Base-by-base conservation (phyloP, 371 early-diverging fungal species). In the Mortierella sp. region DNA sequence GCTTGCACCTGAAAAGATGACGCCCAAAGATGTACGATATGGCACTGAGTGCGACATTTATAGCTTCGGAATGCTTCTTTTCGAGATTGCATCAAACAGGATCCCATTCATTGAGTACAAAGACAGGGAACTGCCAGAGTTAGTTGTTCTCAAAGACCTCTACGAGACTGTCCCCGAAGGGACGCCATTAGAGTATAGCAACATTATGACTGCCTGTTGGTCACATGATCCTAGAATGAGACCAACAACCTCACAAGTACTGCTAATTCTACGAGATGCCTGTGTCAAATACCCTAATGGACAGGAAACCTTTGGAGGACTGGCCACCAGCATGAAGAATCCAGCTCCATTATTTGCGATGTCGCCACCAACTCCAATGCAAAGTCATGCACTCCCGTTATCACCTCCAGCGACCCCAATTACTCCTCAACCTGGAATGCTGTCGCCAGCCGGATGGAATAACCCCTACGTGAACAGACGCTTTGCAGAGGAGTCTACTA, bases 1-100 rank as follows among this genome's bases (percentile, higher is more conserved):
- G 84, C 58, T 83, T 45, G 76, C 80, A 6, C 84, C 84, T 3
- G 84, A 83, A 55, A 83, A 83, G 63, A 78, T 83, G 79, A 73
- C 63, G 3, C 74, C 67, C 43, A 66, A 70, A 43, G 79, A 74
- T 15, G 70, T 69, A 19, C 70, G 79, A 38, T 79, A 79, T 41
- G 74, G 79, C 4, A 58, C 79, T 19, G 79, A 79, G 61, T 79
- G 79, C 33, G 79, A 79, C 47, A 79, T 79, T 36, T 79, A 74
- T 67, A 79, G 79, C 53, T 79, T 79, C 41, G 79, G 79, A 22
- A 79, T 79, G 79, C 59, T 79, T 24, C 67, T 79, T 28, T 79
- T 79, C 53, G 79, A 79, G 50, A 79, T 79, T 41, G 79, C 79
- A 4, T 67, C 79, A 1, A 79, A 79, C 79, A 58, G 33, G n/a